A percentile compares a stretch with the other conserved stretches of the same genome.
Conservation (phyloP, 257 asterid species). For the Ballota nigra region DNA sequence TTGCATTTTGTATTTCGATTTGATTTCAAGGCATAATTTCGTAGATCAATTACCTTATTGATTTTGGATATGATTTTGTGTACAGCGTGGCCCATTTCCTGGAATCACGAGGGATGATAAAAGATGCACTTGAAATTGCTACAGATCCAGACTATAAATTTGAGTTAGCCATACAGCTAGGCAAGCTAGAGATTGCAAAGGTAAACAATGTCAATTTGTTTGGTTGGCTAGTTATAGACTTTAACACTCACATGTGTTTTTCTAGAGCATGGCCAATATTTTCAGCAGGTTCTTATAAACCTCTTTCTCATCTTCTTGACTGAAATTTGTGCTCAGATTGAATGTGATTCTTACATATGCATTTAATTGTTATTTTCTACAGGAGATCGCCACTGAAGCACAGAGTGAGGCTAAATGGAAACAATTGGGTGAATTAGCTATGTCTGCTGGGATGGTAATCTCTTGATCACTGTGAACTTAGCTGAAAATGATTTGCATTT, state of each 20-base stretch:
- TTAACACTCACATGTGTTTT: neutral
- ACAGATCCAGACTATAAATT: slow-evolving; percentile 95
- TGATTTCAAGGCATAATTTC: neutral
- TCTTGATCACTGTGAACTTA: slow-evolving; percentile 18
- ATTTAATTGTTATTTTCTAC: slow-evolving; percentile 27
- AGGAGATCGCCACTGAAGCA: slow-evolving; percentile 84
- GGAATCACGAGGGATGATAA: slow-evolving; percentile 96
- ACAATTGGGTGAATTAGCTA: slow-evolving; percentile 96
- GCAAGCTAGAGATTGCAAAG: slow-evolving; percentile 87
- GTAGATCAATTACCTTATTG: slow-evolving; percentile 6
- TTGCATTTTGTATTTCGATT: slow-evolving; percentile 17
- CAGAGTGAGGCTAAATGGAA: slow-evolving; percentile 91
- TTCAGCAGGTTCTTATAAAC: neutral
- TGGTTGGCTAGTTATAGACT: neutral
- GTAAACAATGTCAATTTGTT: slow-evolving; percentile 34
- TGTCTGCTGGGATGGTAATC: slow-evolving; percentile 89
- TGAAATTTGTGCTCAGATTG: slow-evolving; percentile 12
- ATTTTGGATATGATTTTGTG: slow-evolving; percentile 21
- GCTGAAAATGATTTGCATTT: slow-evolving; percentile 18
- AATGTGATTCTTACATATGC: slow-evolving; percentile 7
- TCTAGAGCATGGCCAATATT: neutral
- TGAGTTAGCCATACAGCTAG: slow-evolving; percentile 91
- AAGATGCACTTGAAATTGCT: slow-evolving; percentile 91
- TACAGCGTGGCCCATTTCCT: slow-evolving; percentile 87
- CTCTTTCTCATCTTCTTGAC: slow-evolving; percentile 2